Conservation (phyloP, 495 filamentous ascomycete genomes). For the Filosporella fistucella region DNA sequence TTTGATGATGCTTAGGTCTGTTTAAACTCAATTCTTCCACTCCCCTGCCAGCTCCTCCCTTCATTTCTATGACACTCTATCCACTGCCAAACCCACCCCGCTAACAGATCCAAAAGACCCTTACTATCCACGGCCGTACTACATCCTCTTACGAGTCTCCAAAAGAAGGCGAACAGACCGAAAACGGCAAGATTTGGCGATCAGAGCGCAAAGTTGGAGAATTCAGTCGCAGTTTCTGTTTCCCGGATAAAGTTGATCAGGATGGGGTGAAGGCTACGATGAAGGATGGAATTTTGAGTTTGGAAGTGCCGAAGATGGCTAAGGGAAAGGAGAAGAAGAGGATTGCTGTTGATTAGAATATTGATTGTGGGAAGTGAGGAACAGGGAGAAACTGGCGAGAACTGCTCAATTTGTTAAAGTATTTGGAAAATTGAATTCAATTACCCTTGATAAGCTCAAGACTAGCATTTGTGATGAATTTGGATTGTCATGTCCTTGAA, state of each 20-base stretch:
- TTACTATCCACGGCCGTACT: constrained; percentile 64
- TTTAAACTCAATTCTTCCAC: too few relatives aligned
- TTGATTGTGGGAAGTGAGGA: too few relatives aligned
- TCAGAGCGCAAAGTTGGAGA: constrained; percentile 70
- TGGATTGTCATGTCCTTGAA: too few relatives aligned
- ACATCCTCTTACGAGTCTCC: constrained; percentile 48
- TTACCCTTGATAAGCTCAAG: too few relatives aligned
- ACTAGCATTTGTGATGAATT: too few relatives aligned
- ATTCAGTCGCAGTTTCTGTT: constrained; percentile 73
- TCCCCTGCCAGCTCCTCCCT: too few relatives aligned
- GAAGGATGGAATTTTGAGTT: constrained; percentile 64
- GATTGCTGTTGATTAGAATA: constrained; percentile 2
- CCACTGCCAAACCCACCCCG: too few relatives aligned
- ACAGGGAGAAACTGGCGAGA: too few relatives aligned
- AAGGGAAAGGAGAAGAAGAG: background rate
- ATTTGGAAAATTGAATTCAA: too few relatives aligned
- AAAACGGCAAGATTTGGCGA: constrained; percentile 1
- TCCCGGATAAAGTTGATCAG: constrained; percentile 67
- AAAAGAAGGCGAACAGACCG: constrained; percentile 18
- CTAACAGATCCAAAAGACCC: too few relatives aligned
- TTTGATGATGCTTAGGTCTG: constrained; percentile 68
- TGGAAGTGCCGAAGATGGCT: constrained; percentile 70
- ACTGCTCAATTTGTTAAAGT: too few relatives aligned
- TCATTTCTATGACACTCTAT: too few relatives aligned
- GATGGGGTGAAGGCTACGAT: constrained; percentile 68